These are phyloP conservation scores for Cryptococcus floricola DNA, from an alignment of 1,284 basidiomycete species.

Conservation along the genomic window DNA sequence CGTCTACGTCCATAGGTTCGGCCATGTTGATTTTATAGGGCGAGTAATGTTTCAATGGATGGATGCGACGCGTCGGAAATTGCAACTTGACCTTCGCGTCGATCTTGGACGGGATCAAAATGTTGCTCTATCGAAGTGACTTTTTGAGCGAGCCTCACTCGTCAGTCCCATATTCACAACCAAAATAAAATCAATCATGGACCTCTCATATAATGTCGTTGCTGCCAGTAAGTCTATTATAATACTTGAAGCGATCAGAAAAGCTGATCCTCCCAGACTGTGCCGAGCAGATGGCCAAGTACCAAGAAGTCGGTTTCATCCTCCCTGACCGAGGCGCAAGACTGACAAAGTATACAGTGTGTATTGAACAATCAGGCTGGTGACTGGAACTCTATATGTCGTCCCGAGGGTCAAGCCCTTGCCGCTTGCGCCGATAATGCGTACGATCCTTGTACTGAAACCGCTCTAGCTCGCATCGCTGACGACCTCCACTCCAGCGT, in stretches of 20 bases:
- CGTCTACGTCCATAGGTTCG: too few relatives aligned
- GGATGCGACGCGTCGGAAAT: too few relatives aligned
- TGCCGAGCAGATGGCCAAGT: constrained; percentile 43
- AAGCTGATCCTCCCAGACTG: constrained; percentile 30
- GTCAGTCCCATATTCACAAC: too few relatives aligned
- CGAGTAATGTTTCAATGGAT: neutral
- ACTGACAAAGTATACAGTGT: constrained; percentile 27
- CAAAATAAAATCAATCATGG: constrained; percentile 22
- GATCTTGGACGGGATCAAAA: too few relatives aligned
- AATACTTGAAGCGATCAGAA: neutral
- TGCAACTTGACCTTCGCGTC: too few relatives aligned
- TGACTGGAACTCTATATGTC: constrained; percentile 43
- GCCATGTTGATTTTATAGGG: neutral
- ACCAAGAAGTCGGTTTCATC: constrained; percentile 35
- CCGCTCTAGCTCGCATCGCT: neutral
- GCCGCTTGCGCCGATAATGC: constrained; percentile 43
- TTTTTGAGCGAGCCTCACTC: too few relatives aligned
- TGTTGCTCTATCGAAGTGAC: too few relatives aligned
- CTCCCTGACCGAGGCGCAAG: neutral
- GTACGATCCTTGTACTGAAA: constrained; percentile 11
- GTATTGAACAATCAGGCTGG: constrained; percentile 39
- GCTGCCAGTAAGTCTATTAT: constrained; percentile 37
- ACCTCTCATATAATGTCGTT: constrained; percentile 47
- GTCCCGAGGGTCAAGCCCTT: constrained; percentile 34
- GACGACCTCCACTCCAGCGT: constrained; percentile 23